Percentiles rank a stretch among this genome's conserved stretches.
Evolutionary conservation across 2,329 filamentous ascomycete genomes (phyloP).

Genomic region (Trichoderma koningiopsis): DNA sequence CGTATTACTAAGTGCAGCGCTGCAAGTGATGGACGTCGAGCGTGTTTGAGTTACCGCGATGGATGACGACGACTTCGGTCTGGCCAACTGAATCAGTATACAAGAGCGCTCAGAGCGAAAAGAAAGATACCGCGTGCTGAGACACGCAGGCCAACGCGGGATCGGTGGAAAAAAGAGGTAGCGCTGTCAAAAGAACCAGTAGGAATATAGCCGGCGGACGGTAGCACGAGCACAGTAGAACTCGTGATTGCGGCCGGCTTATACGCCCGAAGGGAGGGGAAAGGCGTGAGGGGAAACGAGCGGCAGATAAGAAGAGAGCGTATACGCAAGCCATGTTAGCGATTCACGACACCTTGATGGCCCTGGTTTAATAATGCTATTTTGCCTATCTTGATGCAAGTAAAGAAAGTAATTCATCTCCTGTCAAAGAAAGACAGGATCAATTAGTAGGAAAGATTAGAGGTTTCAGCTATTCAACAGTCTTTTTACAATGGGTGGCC

Average conservation of each 20-base stretch:
- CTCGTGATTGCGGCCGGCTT: background rate
- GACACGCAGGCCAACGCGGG: background rate
- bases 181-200: slow-evolving; percentile 10
- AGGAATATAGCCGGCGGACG: slow-evolving; percentile 10
- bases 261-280: background rate
- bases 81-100: background rate
- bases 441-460: background rate
- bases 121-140: background rate
- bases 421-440: background rate
- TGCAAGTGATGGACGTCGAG: background rate
- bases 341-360: background rate
- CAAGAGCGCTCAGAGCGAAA: background rate
- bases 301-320: background rate
- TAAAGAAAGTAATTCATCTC: background rate
- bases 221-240: background rate
- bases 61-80: background rate
- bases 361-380: background rate
- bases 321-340: background rate
- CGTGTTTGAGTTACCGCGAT: too few relatives aligned
- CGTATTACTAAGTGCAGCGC: background rate
- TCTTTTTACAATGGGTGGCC: slow-evolving; percentile 44
- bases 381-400: background rate
- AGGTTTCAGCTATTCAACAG: too few relatives aligned
- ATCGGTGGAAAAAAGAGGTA: background rate
- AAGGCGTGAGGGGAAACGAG: background rate